Base-by-base conservation (phyloP, 164 flowering plant species). In the Annona squamosa region DNA sequence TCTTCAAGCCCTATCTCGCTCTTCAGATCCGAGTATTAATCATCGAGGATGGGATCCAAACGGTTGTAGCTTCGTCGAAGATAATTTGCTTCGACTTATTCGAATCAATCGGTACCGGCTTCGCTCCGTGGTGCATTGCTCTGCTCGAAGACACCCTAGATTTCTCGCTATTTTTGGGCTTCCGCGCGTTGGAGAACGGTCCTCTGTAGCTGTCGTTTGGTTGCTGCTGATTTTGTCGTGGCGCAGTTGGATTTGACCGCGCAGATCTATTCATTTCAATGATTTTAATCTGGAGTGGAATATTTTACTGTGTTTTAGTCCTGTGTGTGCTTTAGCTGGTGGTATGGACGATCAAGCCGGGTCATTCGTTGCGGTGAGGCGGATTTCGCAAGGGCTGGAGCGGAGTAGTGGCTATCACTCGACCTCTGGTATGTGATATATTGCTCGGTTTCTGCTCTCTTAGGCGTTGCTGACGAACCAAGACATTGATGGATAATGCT, bases 331-430 rank as follows among this genome's bases (percentile, higher is more conserved):
- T 68, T 46, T 68, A 68, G 57, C 7, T 9, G 70, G 46, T 12
- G 56, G 18, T 17, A 75, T 75, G 77, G 77, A 70, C 52, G 77
- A 75, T 3, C 77, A 26, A 17, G 73, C 64, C 5, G 77, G 77
- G 4, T 75, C 73, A 64, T 75, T 75, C 44, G 77, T 75, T 13
- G 77, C 77, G 48, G 77, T 75, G 68, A 70, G 77, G 69, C 64
- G 77, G 77, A 75, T 75, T 70, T 69, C 77, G 2, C 77, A 70
- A 63, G 77, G 72, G 42, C 37, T 75, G 44, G 77, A 75, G 43
- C 69, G 77, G 42, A 62, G 72, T 65, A 68, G 73, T 41, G 69
- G 68, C 3, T 75, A 62, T 63, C 77, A 75, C 65, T 75, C 77
- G 2, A 70, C 73, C 3, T 75, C 77, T 18, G 77, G 77, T 72